phyloP scores from a whole-genome alignment of 306 rosid genomes.

The Phaseolus lunatus region DNA sequence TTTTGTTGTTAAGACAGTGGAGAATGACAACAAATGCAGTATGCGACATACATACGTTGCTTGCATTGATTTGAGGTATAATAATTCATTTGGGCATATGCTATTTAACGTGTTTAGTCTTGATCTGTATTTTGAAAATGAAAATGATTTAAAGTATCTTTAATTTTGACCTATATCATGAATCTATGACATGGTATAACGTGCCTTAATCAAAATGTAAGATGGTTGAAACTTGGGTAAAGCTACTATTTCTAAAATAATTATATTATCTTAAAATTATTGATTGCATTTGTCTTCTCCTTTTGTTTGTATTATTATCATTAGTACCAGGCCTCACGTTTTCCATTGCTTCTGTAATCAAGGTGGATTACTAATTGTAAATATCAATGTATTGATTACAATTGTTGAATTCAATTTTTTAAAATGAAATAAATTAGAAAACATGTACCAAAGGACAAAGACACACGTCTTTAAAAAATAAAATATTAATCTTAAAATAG shows the following conservation, averaged over 20 bases:
- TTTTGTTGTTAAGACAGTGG: constrained; percentile 21
- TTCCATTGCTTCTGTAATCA: background rate
- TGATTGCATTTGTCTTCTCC: background rate
- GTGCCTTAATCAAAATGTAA: background rate
- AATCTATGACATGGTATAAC: too few species aligned
- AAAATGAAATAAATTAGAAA: background rate
- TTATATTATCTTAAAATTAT: background rate
- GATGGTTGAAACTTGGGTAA: too few species aligned
- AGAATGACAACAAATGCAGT: constrained; percentile 12
- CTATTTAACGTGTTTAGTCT: too few species aligned
- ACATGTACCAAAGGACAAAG: background rate
- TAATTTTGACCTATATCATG: too few species aligned
- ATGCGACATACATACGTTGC: background rate
- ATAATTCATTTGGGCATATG: background rate
- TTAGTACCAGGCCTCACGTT: background rate
- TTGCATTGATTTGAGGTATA: background rate
- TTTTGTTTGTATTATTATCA: background rate
- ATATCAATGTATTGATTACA: background rate
- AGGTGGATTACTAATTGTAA: background rate
- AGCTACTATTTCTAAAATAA: too few species aligned
- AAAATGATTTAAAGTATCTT: too few species aligned
- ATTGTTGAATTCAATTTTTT: background rate
- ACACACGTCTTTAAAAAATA: too few species aligned
- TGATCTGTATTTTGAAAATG: too few species aligned
- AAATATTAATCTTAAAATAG: too few species aligned